These are phyloP conservation scores for Rutidosis leptorrhynchoides DNA, from an alignment of 129 eudicot species.

Conservation along the genomic window DNA sequence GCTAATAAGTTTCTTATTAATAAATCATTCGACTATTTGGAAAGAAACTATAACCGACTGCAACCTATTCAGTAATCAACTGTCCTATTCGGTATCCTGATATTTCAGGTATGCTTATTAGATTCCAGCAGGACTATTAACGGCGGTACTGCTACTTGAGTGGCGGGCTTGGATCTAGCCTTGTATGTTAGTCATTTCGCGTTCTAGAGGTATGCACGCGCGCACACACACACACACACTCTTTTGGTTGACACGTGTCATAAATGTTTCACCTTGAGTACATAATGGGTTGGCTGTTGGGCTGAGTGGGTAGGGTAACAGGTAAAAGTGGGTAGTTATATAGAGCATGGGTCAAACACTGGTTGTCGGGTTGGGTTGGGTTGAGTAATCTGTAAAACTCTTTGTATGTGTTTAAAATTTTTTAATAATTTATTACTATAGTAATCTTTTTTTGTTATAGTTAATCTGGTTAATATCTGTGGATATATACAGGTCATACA, in stretches of 20 bases:
- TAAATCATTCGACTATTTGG: too few relatives aligned
- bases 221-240: too few relatives aligned
- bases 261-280: background rate
- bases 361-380: background rate
- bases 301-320: background rate
- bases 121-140: conserved; percentile 94
- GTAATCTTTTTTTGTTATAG: background rate
- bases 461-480: background rate
- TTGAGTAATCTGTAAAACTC: background rate
- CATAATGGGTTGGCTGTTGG: background rate
- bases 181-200: conserved; percentile 70
- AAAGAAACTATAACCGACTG: too few relatives aligned
- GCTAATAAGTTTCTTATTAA: too few relatives aligned
- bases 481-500: conserved; percentile 49
- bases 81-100: too few relatives aligned
- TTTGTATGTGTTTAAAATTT: background rate
- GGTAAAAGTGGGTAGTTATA: background rate
- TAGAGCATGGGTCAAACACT: background rate
- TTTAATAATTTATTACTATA: too few relatives aligned
- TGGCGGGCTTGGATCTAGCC: conserved; percentile 90
- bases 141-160: conserved; percentile 78
- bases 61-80: too few relatives aligned
- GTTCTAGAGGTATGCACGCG: conserved; percentile 64
- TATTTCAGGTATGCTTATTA: conserved; percentile 63
- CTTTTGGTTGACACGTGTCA: background rate